A percentile compares a stretch with the other conserved stretches of the same genome.
phyloP scores from a whole-genome alignment of 2,329 filamentous ascomycete species.

The Claviceps maximensis region DNA sequence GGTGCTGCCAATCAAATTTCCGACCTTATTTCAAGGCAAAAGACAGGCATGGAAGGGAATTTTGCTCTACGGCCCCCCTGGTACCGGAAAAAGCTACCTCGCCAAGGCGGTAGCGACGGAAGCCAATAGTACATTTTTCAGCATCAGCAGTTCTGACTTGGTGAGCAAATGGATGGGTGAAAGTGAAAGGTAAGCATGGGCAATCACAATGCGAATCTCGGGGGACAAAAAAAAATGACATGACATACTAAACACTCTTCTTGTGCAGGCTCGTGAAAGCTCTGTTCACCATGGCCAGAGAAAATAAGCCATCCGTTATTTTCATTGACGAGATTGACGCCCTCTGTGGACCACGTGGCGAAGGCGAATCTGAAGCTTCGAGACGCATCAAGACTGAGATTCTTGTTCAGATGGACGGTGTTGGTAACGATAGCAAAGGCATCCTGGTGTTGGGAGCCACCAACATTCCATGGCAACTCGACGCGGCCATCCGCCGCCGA shows the following conservation, averaged over 20 bases:
- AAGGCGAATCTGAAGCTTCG: constrained; percentile 95
- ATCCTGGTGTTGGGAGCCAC: constrained; percentile 92
- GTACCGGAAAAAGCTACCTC: constrained; percentile 94
- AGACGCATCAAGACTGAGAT: constrained; percentile 97
- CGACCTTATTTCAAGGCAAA: constrained; percentile 90
- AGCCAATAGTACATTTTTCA: constrained; percentile 98
- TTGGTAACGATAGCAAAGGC: constrained; percentile 87
- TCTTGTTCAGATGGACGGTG: constrained; percentile 97
- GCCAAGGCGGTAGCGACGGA: constrained; percentile 97
- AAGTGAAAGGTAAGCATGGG: constrained; percentile 62
- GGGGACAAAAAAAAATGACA: neutral
- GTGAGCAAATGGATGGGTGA: constrained; percentile 99
- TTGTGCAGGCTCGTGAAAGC: constrained; percentile 72
- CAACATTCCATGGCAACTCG: constrained; percentile 97
- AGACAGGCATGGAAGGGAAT: constrained; percentile 98
- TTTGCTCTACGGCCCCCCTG: constrained; percentile 85
- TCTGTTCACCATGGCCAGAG: constrained; percentile 92
- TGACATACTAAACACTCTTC: constrained; percentile 10
- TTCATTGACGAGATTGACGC: constrained; percentile 98
- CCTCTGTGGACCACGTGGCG: constrained; percentile 78
- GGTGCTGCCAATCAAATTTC: constrained; percentile 95
- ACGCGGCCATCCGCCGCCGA: constrained; percentile 85
- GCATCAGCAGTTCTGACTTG: constrained; percentile 89
- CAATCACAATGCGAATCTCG: neutral
- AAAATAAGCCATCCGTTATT: constrained; percentile 96